phyloP scores from a whole-genome alignment of 768 basidiomycete genomes.

The Lactarius tabidus region DNA sequence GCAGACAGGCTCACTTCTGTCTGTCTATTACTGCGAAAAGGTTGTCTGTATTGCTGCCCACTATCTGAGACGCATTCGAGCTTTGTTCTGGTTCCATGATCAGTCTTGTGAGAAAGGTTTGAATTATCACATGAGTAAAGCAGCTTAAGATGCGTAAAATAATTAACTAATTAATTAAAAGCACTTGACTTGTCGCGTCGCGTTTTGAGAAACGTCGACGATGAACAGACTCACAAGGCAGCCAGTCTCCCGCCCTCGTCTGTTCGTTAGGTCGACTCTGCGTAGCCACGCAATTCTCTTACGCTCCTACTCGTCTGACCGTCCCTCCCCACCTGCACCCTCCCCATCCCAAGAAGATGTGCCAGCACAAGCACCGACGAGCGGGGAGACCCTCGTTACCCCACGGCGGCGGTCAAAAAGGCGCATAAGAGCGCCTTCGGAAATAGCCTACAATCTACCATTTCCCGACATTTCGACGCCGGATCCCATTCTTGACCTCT shows the following conservation, averaged over 20 bases:
- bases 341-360: background rate
- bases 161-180: slow-evolving; percentile 13
- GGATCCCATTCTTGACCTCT: slow-evolving; percentile 17
- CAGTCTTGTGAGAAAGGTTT: background rate
- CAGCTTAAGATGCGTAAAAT: background rate
- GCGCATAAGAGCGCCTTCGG: slow-evolving; percentile 11
- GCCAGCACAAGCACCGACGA: slow-evolving; percentile 2
- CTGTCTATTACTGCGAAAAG: slow-evolving; percentile 58
- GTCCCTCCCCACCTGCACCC: slow-evolving; percentile 1
- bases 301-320: slow-evolving; percentile 22
- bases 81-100: slow-evolving; percentile 28
- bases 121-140: background rate
- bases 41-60: slow-evolving; percentile 49
- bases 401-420: slow-evolving; percentile 10
- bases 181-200: background rate
- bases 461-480: slow-evolving; percentile 38
- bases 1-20: slow-evolving; percentile 43
- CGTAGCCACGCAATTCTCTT: background rate
- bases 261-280: background rate
- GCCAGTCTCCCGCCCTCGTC: slow-evolving; percentile 12
- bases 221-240: slow-evolving; percentile 31
- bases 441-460: slow-evolving; percentile 6
- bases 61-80: slow-evolving; percentile 44
- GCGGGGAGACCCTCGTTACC: background rate
- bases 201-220: background rate